Evolutionary conservation across 1,139 yeast genomes (phyloP).

Genomic region (Debaryomycetaceae sp.): DNA sequence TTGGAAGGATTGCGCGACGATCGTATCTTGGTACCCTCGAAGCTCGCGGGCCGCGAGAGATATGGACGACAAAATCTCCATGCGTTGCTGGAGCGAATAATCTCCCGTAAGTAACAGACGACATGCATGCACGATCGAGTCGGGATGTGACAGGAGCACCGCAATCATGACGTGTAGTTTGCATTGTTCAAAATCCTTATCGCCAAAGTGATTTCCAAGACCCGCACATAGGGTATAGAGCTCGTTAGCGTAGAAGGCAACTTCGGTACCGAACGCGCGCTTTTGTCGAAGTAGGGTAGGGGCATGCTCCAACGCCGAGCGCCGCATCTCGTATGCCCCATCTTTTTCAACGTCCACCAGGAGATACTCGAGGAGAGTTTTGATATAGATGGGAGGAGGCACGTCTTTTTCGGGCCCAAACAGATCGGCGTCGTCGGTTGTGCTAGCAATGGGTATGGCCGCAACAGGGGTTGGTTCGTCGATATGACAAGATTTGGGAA

Average conservation of each 20-base stretch:
- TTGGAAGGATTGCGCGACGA: slow-evolving; percentile 24
- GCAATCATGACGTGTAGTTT: slow-evolving; percentile 43
- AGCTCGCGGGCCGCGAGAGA: slow-evolving; percentile 52
- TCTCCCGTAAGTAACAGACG: slow-evolving; percentile 45
- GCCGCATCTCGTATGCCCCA: slow-evolving; percentile 40
- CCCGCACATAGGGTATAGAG: slow-evolving; percentile 37
- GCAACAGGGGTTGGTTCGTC: neutral
- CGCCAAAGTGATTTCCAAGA: slow-evolving; percentile 37
- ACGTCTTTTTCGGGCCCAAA: slow-evolving; percentile 25
- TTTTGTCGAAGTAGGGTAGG: slow-evolving; percentile 48
- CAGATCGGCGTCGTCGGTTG: slow-evolving; percentile 41
- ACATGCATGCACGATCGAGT: slow-evolving; percentile 25
- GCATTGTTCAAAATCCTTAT: slow-evolving; percentile 38
- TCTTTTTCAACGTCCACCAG: slow-evolving; percentile 29
- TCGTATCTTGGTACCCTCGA: slow-evolving; percentile 43
- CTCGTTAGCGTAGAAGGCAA: slow-evolving; percentile 35
- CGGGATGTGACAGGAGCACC: slow-evolving; percentile 38
- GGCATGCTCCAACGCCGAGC: slow-evolving; percentile 40
- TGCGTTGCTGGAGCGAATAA: slow-evolving; percentile 52
- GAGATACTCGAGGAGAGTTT: slow-evolving; percentile 49
- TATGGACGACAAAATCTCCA: slow-evolving; percentile 42
- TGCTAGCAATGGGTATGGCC: slow-evolving; percentile 3
- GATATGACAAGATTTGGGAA: neutral
- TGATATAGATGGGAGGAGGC: slow-evolving; percentile 47
- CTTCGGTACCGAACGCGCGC: slow-evolving; percentile 41